Evolutionary conservation across 495 filamentous ascomycete genomes (phyloP), one percentile per base, ranked within the genome.

Genomic region (Recurvomyces mirabilis): DNA sequence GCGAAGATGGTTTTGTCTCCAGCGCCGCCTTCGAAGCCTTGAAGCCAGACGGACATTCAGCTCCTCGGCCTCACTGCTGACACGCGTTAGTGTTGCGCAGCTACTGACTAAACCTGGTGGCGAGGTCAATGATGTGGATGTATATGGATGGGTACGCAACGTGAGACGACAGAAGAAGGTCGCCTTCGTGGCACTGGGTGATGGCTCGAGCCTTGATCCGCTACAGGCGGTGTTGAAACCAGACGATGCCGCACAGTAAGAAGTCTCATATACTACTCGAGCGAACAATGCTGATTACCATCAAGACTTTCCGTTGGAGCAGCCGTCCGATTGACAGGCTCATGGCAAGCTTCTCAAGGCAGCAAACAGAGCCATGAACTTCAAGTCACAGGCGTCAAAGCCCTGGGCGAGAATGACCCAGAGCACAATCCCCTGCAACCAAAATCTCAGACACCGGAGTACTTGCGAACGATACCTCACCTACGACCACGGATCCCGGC

Each of bases 371-470:
- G 67, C 41, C 75, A 85, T 63, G 91, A 98, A 65, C 69, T 98
- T 31, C 76, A 85, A 49, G 79, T 79, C 30, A 69, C 70, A 41
- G 60, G 67, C 15, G 73, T 93, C 37, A 70, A 70, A 33, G 59
- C 94, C 23, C 65, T 94, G 42, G 91, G 91, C 28, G 64, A 70
- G 33, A 73, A 85, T 32, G 81, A 94, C 63, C 67, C 86, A 47
- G 75, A 95, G 84, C 83, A 78, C 43, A 91, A 82, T 58, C 88
- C 89, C 1, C 75, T 95, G 31, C 88, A 94, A 60, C 93, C 93
- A 63, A 94, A 95, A 61, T 93, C 86, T 52, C 87, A 93, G 48
- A 88, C 78, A 20, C 66, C 82, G 43, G 87, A 95, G 56, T 95
- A 81, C 60, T 75, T 98, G 37, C 81, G 91, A 31, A 82, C 81